Evolutionary conservation across 768 basidiomycete genomes (phyloP).

Genomic region (Suillus discolor): DNA sequence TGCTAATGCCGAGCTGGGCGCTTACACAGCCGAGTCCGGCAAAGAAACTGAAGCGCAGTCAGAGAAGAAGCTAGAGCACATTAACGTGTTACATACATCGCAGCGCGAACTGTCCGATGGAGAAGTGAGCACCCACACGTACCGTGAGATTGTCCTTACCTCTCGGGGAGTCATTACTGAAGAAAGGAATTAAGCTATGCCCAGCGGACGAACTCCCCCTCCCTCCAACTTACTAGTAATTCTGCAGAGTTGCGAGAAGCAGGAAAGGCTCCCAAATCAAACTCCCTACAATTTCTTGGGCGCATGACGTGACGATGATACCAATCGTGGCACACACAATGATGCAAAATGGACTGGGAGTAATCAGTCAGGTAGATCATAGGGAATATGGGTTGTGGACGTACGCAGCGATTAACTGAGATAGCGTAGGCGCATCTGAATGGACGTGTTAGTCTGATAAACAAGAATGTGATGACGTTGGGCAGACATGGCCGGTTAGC

Average conservation of each 20-base stretch:
- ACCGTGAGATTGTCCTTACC: constrained; percentile 7
- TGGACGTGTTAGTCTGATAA: neutral
- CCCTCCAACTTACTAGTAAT: constrained; percentile 16
- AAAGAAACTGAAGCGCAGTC: constrained; percentile 17
- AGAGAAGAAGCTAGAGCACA: constrained; percentile 7
- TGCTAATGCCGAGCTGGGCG: constrained; percentile 21
- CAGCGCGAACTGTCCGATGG: constrained; percentile 9
- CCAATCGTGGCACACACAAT: constrained; percentile 20
- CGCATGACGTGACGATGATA: constrained; percentile 16
- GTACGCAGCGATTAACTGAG: neutral
- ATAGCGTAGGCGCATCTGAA: neutral
- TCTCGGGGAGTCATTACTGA: constrained; percentile 10
- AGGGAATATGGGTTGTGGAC: neutral
- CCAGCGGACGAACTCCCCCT: neutral
- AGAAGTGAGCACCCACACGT: neutral
- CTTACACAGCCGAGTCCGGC: constrained; percentile 22
- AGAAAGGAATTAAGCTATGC: neutral
- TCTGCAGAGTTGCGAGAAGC: constrained; percentile 21
- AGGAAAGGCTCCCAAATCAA: constrained; percentile 22
- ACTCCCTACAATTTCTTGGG: constrained; percentile 18
- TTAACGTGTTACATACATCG: constrained; percentile 9
- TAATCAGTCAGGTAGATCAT: constrained; percentile 13
- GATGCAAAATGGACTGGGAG: constrained; percentile 15
- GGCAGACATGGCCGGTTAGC: constrained; percentile 1
- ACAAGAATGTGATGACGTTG: neutral